Evolutionary conservation across 225 moss, liverwort and hornwort species (phyloP).

Genomic region (Marchantia polymorpha): DNA sequence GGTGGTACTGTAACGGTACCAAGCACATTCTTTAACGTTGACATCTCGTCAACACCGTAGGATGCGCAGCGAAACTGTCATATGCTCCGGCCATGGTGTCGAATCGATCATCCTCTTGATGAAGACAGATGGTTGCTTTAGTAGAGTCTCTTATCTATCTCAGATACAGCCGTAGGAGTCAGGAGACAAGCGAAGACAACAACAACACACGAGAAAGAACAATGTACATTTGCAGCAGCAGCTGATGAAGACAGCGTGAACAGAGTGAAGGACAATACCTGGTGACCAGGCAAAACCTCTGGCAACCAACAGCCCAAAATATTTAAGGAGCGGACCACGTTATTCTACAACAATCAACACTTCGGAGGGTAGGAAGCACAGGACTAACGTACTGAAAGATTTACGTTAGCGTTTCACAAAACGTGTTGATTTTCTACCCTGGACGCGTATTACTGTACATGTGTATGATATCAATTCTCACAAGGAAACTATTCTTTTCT

Average conservation of each 20-base stretch:
- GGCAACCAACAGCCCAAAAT: too few species aligned
- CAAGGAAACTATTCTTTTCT: conserved; percentile 5
- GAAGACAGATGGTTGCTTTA: background rate
- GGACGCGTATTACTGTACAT: conserved; percentile 2
- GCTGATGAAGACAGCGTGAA: background rate
- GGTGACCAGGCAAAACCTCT: background rate
- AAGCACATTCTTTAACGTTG: background rate
- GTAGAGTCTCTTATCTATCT: background rate
- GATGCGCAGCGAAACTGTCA: background rate
- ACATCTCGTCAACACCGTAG: conserved; percentile 23
- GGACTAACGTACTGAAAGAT: background rate
- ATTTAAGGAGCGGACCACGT: background rate
- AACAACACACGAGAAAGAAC: background rate
- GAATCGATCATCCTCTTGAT: background rate
- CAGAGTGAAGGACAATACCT: background rate
- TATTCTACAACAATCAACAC: background rate
- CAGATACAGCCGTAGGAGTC: too few species aligned
- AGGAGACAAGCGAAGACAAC: background rate
- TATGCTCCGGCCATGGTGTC: background rate
- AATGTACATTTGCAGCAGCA: conserved; percentile 1
- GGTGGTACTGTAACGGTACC: background rate
- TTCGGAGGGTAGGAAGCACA: background rate
- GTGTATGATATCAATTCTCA: background rate
- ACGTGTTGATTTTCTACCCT: conserved; percentile 2
- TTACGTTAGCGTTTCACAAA: background rate